Base-by-base conservation (phyloP, 176 grass and related monocot genomes). In the Oryza coarctata region DNA sequence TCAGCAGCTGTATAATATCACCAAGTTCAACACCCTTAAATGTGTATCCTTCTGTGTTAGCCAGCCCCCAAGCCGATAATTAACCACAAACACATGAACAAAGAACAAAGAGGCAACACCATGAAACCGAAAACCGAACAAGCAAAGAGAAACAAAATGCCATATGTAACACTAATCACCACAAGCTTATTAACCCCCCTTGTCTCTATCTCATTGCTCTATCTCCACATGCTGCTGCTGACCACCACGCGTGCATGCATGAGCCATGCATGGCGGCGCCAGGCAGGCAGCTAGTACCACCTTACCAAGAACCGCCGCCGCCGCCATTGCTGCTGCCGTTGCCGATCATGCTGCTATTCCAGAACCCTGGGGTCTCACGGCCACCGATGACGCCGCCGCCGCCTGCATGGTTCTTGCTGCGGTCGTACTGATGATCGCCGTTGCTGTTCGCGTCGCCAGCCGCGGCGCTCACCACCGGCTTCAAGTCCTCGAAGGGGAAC, bases 401-500 rank as follows among this genome's bases (percentile, higher is more conserved):
- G 3, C 76, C 82, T 9, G 49, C 65, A 64, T 92, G 90, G 26
- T 79, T 74, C 39, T 88, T 88, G 74, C 64, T 70, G 31, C 83
- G 90, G 23, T 83, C 83, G n/a, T 65, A 88, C 26, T 86, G 86
- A 25, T 60, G 55, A 25, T 78, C 74, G 3, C 68, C 81, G 12
- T 83, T 80, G 31, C 67, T 78, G 85, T 52, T 82, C 41, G 67
- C 89, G n/a, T 63, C 84, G 0, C 83, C 83, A 14, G 9, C 61
- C 1, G 77, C 49, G 0, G 77, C 12, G 68, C 18, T 77, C 83
- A 88, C 85, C 30, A 75, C 80, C n/a, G 94, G 94, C 85, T 92
- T 94, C 82, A 91, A 63, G 75, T 97, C 89, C 33, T 93, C 84
- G 40, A 97, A 97, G 18, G 94, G 94, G 80, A 97, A 94, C 68